Base-by-base conservation (phyloP, 179 eudicot species). In the Camellia oleifera region DNA sequence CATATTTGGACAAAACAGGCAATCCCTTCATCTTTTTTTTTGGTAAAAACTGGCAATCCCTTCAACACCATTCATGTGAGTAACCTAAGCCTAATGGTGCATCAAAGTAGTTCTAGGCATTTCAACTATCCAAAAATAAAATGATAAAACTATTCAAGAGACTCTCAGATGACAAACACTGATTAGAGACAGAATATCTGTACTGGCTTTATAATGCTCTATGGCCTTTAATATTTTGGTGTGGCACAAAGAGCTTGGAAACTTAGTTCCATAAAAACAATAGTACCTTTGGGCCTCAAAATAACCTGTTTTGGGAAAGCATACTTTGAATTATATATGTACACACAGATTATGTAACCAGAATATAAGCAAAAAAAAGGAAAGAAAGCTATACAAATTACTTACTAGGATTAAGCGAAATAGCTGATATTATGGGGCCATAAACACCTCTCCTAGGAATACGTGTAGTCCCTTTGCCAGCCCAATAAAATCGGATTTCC, bases 341-440 rank as follows among this genome's bases (percentile, higher is more conserved):
- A 13, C 11, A 56, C 61, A 4, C 2, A 56, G 7, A 67, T 42
- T 9, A 13, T 42, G 11, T 6, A 67, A 42, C 50, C 46, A 17
- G 52, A 48, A 48, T 77, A n/a, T 11, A 17, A 56, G 61, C 61
- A 56, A 56, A 56, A 9, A 56, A 66, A 78, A 23, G 7, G 7
- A 48, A 48, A 48, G 52, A 48, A 48, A 48, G 52, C 52, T 48
- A 48, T 48, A n/a, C 13, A 48, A 62, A 77, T 60, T 58, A 84
- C 95, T 87, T 83, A 92, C 96, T 83, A 40, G 95, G 92, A 72
- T 84, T 77, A 9, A 93, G 90, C 11, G 91, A 86, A 69, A 93
- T 93, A 70, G 97, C 95, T 80, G 97, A 91, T 78, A 93, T 75
- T 15, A 93, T 88, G 58, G 97, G 91, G 42, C 97, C 95, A 79